Base-by-base conservation (phyloP, 2,329 filamentous ascomycete species). In the Phialophora tarda region DNA sequence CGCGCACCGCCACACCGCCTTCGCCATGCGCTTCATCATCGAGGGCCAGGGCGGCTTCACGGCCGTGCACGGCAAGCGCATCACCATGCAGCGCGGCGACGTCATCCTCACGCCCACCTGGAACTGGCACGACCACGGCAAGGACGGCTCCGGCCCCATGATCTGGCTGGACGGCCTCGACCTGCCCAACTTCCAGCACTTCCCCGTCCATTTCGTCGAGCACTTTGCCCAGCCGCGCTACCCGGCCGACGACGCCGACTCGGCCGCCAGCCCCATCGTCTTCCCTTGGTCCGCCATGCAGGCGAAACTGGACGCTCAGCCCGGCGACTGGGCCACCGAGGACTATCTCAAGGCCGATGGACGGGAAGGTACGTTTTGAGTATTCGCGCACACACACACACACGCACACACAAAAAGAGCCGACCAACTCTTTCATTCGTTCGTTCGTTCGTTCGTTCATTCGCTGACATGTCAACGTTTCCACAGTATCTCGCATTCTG, bases 71-170 rank as follows among this genome's bases (percentile, higher is more conserved):
- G 84, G 85, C 4, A 75, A 78, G 50, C 81, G 83, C 62, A 83
- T 88, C 69, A 75, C 77, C 1, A 83, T 88, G 73, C 72, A 78
- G 23, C 78, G 81, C 1, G 84, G 85, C 8, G 85, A 87, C 68
- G 82, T 87, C 1, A 83, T 87, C 14, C 74, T 87, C 0, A 88
- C 85, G 0, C 85, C 85, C 0, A 82, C 80, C 0, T 87, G 85
- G 85, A 82, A 86, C 71, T 87, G 83, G 80, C 85, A 86, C 66
- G 85, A 87, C 66, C 85, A 88, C 64, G 85, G 85, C 2, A 87
- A 87, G 56, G 84, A 87, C 64, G 82, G 84, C 8, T 77, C 78
- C 0, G 78, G 78, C 1, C 83, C 84, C 0, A 82, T 86, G 73
- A 82, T 88, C 30, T 88, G 85, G 85, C 77, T 88, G 1, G 85